A percentile compares a stretch with the other conserved stretches of the same genome.
These are phyloP conservation scores for Avena atlantica DNA, from an alignment of 176 grass and related monocot genomes.

Conservation along the genomic window DNA sequence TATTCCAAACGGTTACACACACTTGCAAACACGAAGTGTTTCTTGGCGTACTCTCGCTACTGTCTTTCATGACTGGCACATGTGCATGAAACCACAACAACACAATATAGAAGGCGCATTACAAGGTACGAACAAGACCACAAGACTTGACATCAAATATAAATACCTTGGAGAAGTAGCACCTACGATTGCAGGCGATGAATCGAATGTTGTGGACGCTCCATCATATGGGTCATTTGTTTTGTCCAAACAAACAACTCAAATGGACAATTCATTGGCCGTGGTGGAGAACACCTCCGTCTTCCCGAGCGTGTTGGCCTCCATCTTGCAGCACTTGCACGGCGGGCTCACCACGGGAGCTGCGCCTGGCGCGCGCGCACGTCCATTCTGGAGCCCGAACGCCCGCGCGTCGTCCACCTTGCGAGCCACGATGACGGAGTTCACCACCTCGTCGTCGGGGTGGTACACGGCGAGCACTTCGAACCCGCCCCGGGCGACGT, in stretches of 20 bases:
- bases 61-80: background rate
- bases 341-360: background rate
- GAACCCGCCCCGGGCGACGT: background rate
- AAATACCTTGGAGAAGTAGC: too few relatives aligned
- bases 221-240: background rate
- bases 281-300: background rate
- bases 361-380: background rate
- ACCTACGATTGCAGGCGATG: background rate
- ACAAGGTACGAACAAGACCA: too few relatives aligned
- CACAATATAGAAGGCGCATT: too few relatives aligned
- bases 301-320: background rate
- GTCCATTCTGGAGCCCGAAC: background rate
- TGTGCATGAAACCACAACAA: background rate
- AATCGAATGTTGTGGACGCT: too few relatives aligned
- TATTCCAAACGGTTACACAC: background rate
- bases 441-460: conserved; percentile 1
- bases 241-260: background rate
- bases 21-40: background rate
- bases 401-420: background rate
- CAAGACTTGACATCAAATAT: too few relatives aligned
- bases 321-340: conserved; percentile 6
- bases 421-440: background rate
- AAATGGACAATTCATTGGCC: background rate
- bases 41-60: background rate
- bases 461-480: background rate